These are phyloP conservation scores for Achlya hypogyna DNA, from an alignment of 352 stramenopile genomes.

Conservation along the genomic window DNA sequence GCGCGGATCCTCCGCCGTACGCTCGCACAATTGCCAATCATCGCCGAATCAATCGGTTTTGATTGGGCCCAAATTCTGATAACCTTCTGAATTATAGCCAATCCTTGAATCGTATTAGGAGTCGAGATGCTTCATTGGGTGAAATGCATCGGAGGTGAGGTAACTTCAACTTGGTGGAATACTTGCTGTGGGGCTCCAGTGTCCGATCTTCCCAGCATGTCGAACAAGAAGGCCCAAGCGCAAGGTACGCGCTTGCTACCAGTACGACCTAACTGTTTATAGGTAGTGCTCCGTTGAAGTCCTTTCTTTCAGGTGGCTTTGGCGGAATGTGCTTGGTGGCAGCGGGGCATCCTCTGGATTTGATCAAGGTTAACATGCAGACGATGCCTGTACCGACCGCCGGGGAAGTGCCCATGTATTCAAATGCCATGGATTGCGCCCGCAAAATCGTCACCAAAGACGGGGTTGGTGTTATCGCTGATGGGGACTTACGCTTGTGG, in stretches of 20 bases:
- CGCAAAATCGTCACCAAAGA: conserved; percentile 90
- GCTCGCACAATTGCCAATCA: not conserved
- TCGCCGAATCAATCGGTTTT: not conserved
- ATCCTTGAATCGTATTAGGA: not conserved
- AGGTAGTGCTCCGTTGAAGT: conserved; percentile 51
- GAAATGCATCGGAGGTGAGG: not conserved
- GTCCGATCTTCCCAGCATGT: conserved; percentile 87
- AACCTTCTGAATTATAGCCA: not conserved
- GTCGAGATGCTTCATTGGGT: not conserved
- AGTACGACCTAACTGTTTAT: not conserved
- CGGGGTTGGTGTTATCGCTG: conserved; percentile 49
- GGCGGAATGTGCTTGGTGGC: conserved; percentile 87
- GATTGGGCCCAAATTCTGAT: not conserved
- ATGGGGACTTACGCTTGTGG: not conserved
- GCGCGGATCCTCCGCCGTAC: not conserved
- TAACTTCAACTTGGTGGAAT: not conserved
- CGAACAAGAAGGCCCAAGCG: conserved; percentile 25
- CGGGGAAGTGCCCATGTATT: conserved; percentile 59
- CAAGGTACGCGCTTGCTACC: not conserved
- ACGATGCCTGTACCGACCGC: conserved; percentile 70
- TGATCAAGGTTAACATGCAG: conserved; percentile 94
- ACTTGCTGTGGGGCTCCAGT: too few relatives aligned
- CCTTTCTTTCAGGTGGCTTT: conserved; percentile 90
- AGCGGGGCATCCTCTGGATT: conserved; percentile 91
- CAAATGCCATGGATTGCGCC: conserved; percentile 84